These are phyloP conservation scores for Corynespora cassiicola DNA, from an alignment of 2,329 filamentous ascomycete genomes.

Conservation along the genomic window DNA sequence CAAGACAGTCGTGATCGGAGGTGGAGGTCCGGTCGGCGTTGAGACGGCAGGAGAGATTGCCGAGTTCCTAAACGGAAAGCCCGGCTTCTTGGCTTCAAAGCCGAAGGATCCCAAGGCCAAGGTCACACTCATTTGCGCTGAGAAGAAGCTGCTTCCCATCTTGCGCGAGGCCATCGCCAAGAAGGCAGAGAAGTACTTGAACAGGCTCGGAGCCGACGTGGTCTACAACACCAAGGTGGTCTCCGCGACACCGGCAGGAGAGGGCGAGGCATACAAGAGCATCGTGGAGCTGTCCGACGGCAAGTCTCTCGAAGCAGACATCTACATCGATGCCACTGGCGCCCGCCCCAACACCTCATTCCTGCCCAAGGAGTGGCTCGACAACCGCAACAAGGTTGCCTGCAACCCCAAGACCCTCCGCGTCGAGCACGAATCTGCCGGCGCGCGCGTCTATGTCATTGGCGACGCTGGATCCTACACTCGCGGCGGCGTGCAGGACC, in stretches of 20 bases:
- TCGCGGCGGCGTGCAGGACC: constrained; percentile 52
- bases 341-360: constrained; percentile 60
- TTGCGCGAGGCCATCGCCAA: constrained; percentile 51
- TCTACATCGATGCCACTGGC: constrained; percentile 63
- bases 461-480: constrained; percentile 57
- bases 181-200: constrained; percentile 56
- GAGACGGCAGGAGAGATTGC: constrained; percentile 59
- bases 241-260: constrained; percentile 28
- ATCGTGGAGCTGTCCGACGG: constrained; percentile 53
- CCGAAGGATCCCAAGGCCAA: constrained; percentile 47
- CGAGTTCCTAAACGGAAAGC: constrained; percentile 48
- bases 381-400: constrained; percentile 56
- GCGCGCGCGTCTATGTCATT: constrained; percentile 54
- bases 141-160: constrained; percentile 52
- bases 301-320: constrained; percentile 55
- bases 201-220: constrained; percentile 55
- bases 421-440: constrained; percentile 50
- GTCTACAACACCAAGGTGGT: constrained; percentile 47
- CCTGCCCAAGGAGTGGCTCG: constrained; percentile 58
- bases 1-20: constrained; percentile 55
- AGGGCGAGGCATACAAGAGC: constrained; percentile 49
- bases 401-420: constrained; percentile 57
- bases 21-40: constrained; percentile 58
- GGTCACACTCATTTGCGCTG: constrained; percentile 55
- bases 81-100: constrained; percentile 42